Evolutionary conservation across 2,329 filamentous ascomycete species (phyloP), one percentile per base, ranked within the genome.

Genomic region (Amphichorda felina): DNA sequence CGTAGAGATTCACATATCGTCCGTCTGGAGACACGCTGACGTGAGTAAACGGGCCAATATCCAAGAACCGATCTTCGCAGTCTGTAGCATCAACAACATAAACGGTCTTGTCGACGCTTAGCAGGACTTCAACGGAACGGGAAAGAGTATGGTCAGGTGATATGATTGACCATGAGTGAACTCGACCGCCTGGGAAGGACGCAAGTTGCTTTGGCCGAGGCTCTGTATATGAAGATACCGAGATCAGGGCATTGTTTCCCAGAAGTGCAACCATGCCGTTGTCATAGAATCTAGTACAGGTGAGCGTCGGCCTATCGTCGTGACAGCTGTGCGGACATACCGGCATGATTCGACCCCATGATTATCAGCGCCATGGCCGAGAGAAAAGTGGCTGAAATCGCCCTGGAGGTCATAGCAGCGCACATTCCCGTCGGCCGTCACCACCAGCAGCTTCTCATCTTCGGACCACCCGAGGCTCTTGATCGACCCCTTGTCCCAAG

Each of bases 391-490:
- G 13, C 81, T 85, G 53, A 98, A 98, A 53, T 96, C 89, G 42
- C 82, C 85, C 55, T 94, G 83, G n/a, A 98, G 64, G 50, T 91
- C 84, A 54, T 87, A 95, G 56, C 86, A 91, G 40, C 88, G 73
- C 30, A 96, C 89, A 1, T 79, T 89, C 17, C 91, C 91, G 51
- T 98, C 89, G 36, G 82, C 75, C 8, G 87, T 85, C 35, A 96
- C 78, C 0, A 95, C 82, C 4, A 98, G 65, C 32, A 98, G 70
- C 53, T 83, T 82, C 66, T 98, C 91, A 44, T 95, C 86, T 50
- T 94, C 89, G 15, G 88, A 94, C 91, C 91, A 98, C 24, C 91
- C 91, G 15, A 98, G 69, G 2, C 85, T 87, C 55, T 80, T 82
- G 51, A 98, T 84, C 3, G 78, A 67, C 31, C 85, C 85, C 60